Evolutionary conservation across 148 eudicot genomes (phyloP), one percentile per base, ranked within the genome.

Genomic region (Vaccinium darrowii): DNA sequence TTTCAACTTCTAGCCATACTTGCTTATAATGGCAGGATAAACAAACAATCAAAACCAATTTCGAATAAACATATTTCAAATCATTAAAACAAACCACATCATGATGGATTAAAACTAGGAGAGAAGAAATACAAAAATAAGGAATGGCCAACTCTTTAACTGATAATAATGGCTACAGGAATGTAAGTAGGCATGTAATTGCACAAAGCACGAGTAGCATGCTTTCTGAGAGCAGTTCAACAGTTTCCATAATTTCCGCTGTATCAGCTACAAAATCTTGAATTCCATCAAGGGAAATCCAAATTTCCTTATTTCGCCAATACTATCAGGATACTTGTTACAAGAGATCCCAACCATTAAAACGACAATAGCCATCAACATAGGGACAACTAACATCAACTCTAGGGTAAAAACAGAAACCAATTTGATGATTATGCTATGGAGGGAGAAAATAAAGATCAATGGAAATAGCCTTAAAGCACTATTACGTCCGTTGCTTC

Each of bases 31-130:
- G 39, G 63, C 60, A 39, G 49, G 52, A 39, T 60, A 25, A 49
- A 52, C 49, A 79, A 79, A 54, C 58, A 77, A 78, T 78, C 57
- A 76, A 74, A 76, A 47, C 7, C 11, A 74, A 19, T 15, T 39
- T 49, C 8, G 6, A 7, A 3, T 77, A 3, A 23, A 63, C 67
- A 21, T n/a, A 9, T 52, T 77, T 21, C 15, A 25, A 50, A 77
- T 16, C 50, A 39, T 1, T 16, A 13, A 23, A 51, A 78, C 30
- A 52, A 52, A 18, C 82, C 62, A 78, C 81, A 80, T 80, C 69
- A 57, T 80, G 71, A 80, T 7, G 36, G 49, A 79, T 5, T 39
- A 54, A 54, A 33, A 56, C 69, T 57, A 36, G 69, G 30, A 80
- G 67, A 80, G 57, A 2, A 36, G 18, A 58, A 58, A 80, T 39